phyloP scores from a whole-genome alignment of 2,329 filamentous ascomycete genomes.

The Sclerotinia minor region DNA sequence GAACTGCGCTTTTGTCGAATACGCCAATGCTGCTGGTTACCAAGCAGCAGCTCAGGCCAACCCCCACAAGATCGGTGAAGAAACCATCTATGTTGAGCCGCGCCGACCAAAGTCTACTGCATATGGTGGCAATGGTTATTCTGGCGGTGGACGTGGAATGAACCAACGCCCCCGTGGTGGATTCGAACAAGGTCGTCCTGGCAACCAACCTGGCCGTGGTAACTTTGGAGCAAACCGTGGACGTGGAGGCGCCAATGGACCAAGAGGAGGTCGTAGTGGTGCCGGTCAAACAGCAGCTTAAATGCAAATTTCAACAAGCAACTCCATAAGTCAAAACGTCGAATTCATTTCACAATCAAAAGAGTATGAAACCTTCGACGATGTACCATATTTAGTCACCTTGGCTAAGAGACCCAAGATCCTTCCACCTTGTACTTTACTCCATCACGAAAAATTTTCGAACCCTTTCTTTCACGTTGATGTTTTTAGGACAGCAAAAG shows the following conservation, averaged over 20 bases:
- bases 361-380: slow-evolving; percentile 19
- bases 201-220: slow-evolving; percentile 35
- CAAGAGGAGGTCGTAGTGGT: slow-evolving; percentile 62
- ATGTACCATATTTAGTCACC: slow-evolving; percentile 25
- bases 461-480: slow-evolving; percentile 2
- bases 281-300: slow-evolving; percentile 33
- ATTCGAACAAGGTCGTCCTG: slow-evolving; percentile 57
- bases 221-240: slow-evolving; percentile 56
- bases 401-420: slow-evolving; percentile 22
- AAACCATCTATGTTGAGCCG: slow-evolving; percentile 84
- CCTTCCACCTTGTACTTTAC: slow-evolving; percentile 24
- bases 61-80: slow-evolving; percentile 79
- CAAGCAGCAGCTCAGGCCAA: slow-evolving; percentile 80
- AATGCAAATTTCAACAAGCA: slow-evolving; percentile 6
- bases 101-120: slow-evolving; percentile 74
- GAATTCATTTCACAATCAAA: slow-evolving; percentile 2
- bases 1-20: slow-evolving; percentile 98
- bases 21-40: slow-evolving; percentile 77
- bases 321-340: slow-evolving; percentile 17
- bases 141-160: slow-evolving; percentile 57
- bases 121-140: slow-evolving; percentile 69
- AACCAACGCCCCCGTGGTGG: slow-evolving; percentile 67
- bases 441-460: slow-evolving; percentile 21
- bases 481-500: slow-evolving; percentile 25
- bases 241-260: slow-evolving; percentile 61